These are phyloP conservation scores for Alternaria brassicae DNA, from an alignment of 2,329 filamentous ascomycete genomes.

Conservation along the genomic window DNA sequence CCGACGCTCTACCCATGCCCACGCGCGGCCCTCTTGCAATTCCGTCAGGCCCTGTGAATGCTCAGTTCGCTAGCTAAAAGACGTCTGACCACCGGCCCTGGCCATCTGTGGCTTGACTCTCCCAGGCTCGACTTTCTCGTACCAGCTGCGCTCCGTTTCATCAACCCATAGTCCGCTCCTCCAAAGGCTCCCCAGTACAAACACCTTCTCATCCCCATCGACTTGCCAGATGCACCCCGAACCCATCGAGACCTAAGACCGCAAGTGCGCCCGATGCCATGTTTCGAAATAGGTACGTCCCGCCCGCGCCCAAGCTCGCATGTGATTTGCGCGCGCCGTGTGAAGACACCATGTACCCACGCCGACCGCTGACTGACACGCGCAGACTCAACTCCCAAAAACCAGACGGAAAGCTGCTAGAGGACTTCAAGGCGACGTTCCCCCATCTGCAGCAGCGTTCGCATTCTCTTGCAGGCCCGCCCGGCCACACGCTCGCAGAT, in stretches of 20 bases:
- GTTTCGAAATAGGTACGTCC: constrained; percentile 58
- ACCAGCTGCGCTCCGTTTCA: constrained; percentile 46
- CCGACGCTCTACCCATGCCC: constrained; percentile 34
- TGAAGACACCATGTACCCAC: constrained; percentile 4
- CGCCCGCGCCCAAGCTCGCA: constrained; percentile 10
- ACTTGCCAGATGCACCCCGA: constrained; percentile 9
- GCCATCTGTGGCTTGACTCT: constrained; percentile 45
- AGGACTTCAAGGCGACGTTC: constrained; percentile 83
- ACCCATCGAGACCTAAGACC: background rate
- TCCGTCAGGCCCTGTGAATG: constrained; percentile 28
- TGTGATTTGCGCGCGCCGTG: constrained; percentile 42
- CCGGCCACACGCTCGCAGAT: constrained; percentile 57
- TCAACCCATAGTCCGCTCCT: constrained; percentile 31
- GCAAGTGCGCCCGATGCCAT: constrained; percentile 31
- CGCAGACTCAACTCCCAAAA: constrained; percentile 79
- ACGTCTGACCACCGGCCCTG: constrained; percentile 42
- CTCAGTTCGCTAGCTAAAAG: constrained; percentile 46
- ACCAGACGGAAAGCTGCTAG: constrained; percentile 82
- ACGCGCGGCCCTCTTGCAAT: constrained; percentile 34
- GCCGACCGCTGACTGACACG: constrained; percentile 20
- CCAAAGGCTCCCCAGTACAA: background rate
- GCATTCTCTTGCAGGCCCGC: constrained; percentile 51
- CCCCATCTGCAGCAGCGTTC: constrained; percentile 67
- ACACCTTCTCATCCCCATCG: background rate
- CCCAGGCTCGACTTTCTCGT: constrained; percentile 33